Evolutionary conservation across 2,329 filamentous ascomycete species (phyloP).

Genomic region (Colletotrichum scovillei): DNA sequence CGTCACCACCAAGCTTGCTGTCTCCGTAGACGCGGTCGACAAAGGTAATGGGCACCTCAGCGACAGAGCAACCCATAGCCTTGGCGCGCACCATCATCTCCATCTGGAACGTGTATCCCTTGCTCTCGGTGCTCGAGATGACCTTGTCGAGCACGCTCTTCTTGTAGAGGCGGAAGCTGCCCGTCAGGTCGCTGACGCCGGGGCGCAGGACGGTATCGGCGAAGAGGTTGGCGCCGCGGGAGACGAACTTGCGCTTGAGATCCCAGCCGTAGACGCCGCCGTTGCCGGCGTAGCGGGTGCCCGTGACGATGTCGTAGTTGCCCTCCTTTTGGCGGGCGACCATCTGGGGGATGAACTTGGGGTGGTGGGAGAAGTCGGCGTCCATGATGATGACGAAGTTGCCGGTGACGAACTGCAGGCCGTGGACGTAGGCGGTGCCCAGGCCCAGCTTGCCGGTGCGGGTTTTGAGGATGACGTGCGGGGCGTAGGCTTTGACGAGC

Average conservation of each 20-base stretch:
- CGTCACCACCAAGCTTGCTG: slow-evolving; percentile 91
- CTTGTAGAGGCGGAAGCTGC: slow-evolving; percentile 96
- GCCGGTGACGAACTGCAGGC: slow-evolving; percentile 87
- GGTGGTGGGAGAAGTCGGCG: slow-evolving; percentile 98
- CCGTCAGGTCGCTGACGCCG: slow-evolving; percentile 94
- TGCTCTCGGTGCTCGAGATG: slow-evolving; percentile 90
- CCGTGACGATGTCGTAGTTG: slow-evolving; percentile 96
- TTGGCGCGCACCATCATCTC: slow-evolving; percentile 99
- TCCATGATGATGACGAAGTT: slow-evolving; percentile 99
- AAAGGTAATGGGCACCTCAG: slow-evolving; percentile 96
- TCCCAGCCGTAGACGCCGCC: slow-evolving; percentile 98
- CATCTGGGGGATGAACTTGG: slow-evolving; percentile 98
- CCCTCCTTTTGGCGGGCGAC: slow-evolving; percentile 80
- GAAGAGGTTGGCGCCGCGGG: slow-evolving; percentile 91
- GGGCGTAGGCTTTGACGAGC: slow-evolving; percentile 85
- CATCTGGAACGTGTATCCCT: slow-evolving; percentile 99
- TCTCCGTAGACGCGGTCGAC: slow-evolving; percentile 96
- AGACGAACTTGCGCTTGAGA: slow-evolving; percentile 87
- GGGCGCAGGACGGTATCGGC: slow-evolving; percentile 94
- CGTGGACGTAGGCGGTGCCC: slow-evolving; percentile 95
- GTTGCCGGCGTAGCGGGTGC: slow-evolving; percentile 90
- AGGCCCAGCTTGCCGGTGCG: slow-evolving; percentile 97
- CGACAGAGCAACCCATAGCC: slow-evolving; percentile 93
- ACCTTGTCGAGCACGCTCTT: slow-evolving; percentile 88
- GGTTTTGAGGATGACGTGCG: slow-evolving; percentile 85